A percentile compares a stretch with the other conserved stretches of the same genome.
These are phyloP conservation scores for Hymenoscyphus salicellus DNA, from an alignment of 2,329 filamentous ascomycete genomes.

Conservation along the genomic window DNA sequence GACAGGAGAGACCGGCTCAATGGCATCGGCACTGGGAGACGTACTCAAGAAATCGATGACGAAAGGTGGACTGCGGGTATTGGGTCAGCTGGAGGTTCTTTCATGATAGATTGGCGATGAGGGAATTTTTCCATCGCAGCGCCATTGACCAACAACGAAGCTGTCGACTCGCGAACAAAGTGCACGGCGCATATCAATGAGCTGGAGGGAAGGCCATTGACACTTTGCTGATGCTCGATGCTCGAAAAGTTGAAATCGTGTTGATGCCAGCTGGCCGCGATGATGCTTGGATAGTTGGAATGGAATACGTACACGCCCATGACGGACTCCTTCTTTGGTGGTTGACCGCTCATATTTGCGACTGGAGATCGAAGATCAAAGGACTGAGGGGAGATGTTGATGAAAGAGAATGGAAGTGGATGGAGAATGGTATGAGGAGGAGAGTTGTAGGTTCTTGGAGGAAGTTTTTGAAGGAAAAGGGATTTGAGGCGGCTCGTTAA, in stretches of 20 bases:
- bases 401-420: conserved; percentile 29
- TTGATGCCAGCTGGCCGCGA: conserved; percentile 20
- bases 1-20: conserved; percentile 18
- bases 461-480: conserved; percentile 22
- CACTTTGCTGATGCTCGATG: conserved; percentile 22
- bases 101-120: conserved; percentile 10
- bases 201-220: conserved; percentile 28
- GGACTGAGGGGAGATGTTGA: conserved; percentile 59
- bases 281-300: conserved; percentile 29
- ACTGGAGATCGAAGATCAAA: conserved; percentile 40
- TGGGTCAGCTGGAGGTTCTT: conserved; percentile 27
- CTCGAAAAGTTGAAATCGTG: conserved; percentile 24
- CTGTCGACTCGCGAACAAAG: conserved; percentile 12
- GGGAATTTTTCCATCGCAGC: conserved; percentile 21
- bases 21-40: conserved; percentile 44
- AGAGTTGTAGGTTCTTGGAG: conserved; percentile 20
- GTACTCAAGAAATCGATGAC: conserved; percentile 98
- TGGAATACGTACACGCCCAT: conserved; percentile 61
- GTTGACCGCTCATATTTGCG: conserved; percentile 47
- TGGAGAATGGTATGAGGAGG: conserved; percentile 21
- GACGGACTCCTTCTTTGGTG: conserved; percentile 54
- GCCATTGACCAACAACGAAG: conserved; percentile 28
- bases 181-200: conserved; percentile 18
- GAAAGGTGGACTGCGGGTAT: conserved; percentile 67
- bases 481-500: conserved; percentile 13